These are phyloP conservation scores for Hyphodiscus hymeniophilus DNA, from an alignment of 495 filamentous ascomycete species.

Conservation along the genomic window DNA sequence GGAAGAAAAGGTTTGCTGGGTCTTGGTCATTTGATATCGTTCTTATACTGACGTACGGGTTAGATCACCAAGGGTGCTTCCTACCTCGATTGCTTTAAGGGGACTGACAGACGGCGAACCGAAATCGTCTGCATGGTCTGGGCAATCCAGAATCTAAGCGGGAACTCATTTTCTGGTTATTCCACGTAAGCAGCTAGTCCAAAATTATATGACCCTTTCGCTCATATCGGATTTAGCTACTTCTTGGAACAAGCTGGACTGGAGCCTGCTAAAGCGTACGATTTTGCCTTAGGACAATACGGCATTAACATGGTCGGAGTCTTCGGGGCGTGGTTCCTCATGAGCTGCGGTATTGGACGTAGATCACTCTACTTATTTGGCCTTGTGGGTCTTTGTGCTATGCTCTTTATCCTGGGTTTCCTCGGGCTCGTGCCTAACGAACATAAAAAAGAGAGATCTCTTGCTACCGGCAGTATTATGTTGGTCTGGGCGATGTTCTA, in stretches of 20 bases:
- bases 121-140: constrained; percentile 75
- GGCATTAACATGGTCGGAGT: constrained; percentile 67
- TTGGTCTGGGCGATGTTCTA: constrained; percentile 67
- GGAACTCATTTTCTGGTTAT: constrained; percentile 74
- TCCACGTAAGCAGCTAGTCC: constrained; percentile 36
- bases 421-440: constrained; percentile 52
- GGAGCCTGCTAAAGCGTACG: constrained; percentile 46
- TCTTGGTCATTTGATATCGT: not conserved
- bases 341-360: constrained; percentile 61
- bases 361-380: constrained; percentile 64
- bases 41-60: constrained; percentile 38
- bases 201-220: not conserved
- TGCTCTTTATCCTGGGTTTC: constrained; percentile 70
- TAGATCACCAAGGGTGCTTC: constrained; percentile 59
- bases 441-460: constrained; percentile 43
- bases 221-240: constrained; percentile 22
- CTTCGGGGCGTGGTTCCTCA: constrained; percentile 66
- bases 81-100: constrained; percentile 69
- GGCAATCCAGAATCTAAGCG: constrained; percentile 75
- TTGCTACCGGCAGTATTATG: constrained; percentile 65
- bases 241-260: constrained; percentile 72
- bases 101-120: constrained; percentile 64
- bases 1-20: constrained; percentile 45
- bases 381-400: constrained; percentile 52
- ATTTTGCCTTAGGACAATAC: constrained; percentile 68